These are phyloP conservation scores for Yarrowia sp. DNA, from an alignment of 805 yeast genomes.

Conservation along the genomic window DNA sequence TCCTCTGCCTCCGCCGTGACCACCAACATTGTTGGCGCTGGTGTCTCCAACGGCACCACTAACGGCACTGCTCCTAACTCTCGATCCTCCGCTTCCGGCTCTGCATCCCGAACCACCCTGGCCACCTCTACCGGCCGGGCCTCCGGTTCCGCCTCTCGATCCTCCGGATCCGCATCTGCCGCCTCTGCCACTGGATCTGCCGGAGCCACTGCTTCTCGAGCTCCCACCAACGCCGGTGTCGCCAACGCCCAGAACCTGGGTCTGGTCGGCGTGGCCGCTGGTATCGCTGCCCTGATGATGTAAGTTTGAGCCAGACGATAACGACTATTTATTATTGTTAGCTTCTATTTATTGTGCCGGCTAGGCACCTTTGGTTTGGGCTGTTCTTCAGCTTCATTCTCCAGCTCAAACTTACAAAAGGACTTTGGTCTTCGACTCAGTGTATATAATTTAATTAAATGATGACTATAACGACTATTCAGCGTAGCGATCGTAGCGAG, in stretches of 20 bases:
- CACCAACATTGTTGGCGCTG: constrained; percentile 10
- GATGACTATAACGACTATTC: no score
- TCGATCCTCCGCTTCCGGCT: not conserved
- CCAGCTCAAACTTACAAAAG: not conserved
- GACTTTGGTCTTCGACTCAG: constrained; percentile 4
- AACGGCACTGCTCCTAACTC: not conserved
- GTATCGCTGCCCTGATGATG: constrained; percentile 27
- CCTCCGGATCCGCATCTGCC: constrained; percentile 8
- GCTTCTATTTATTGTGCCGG: constrained; percentile 1
- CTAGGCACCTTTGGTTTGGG: no score
- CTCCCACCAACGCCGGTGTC: constrained; percentile 25
- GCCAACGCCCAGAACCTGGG: constrained; percentile 21
- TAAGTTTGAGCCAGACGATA: not conserved
- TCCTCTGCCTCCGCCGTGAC: constrained; percentile 7
- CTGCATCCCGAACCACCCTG: constrained; percentile 11
- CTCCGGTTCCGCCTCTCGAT: constrained; percentile 10
- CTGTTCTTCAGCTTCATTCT: no score
- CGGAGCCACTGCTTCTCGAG: constrained; percentile 19
- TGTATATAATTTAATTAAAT: constrained; percentile 20
- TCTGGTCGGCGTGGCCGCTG: constrained; percentile 17
- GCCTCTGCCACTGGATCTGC: constrained; percentile 24
- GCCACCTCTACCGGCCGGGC: not conserved
- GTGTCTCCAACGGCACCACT: constrained; percentile 4
- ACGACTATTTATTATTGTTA: not conserved
- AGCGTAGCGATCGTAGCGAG: no score